Evolutionary conservation across 2,329 filamentous ascomycete species (phyloP), one percentile per base, ranked within the genome.

Genomic region (Aspergillus bombycis): DNA sequence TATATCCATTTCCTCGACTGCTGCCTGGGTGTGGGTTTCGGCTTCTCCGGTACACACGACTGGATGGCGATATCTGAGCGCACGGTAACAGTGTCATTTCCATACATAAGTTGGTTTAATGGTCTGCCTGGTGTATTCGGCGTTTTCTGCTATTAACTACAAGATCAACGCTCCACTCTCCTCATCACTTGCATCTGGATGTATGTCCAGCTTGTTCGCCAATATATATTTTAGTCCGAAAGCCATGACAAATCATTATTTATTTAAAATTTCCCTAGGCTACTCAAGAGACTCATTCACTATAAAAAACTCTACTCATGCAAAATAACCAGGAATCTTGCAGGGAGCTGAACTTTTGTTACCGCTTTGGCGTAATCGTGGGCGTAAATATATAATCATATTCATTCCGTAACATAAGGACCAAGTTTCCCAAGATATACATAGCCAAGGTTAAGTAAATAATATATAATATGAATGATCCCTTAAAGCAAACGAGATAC

Each of bases 121-220:
- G 55, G 34, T 61, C 58, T 28, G 53, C 46, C 43, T 60, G 58
- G 50, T 52, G 41, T 60, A 30, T 54, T 59, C 50, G 67, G 67
- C 64, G 67, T 73, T 66, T 67, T 67, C 65, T 68, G 65, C 65
- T 70, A 65, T 70, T 43, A 34, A 52, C 56, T 62, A 52, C 61
- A 55, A 61, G 36, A 48, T 63, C 52, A 36, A 63, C 64, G 70
- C 68, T 72, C 70, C 70, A 72, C 73, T 76, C 70, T 68, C 73
- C 70, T 67, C 73, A 67, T 68, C 65, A 68, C 67, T 69, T 66
- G 69, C 69, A 71, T 68, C 65, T 69, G 63, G 63, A 45, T 61
- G 36, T 30, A 50, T 63, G 60, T 65, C 64, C 63, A 68, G 67
- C 69, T 57, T 60, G 48, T 65, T 60, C 36, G 19, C 43, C 32